A percentile compares a stretch with the other conserved stretches of the same genome.
These are phyloP conservation scores for Nakazawaea peltata DNA, from an alignment of 805 yeast species.

Conservation along the genomic window DNA sequence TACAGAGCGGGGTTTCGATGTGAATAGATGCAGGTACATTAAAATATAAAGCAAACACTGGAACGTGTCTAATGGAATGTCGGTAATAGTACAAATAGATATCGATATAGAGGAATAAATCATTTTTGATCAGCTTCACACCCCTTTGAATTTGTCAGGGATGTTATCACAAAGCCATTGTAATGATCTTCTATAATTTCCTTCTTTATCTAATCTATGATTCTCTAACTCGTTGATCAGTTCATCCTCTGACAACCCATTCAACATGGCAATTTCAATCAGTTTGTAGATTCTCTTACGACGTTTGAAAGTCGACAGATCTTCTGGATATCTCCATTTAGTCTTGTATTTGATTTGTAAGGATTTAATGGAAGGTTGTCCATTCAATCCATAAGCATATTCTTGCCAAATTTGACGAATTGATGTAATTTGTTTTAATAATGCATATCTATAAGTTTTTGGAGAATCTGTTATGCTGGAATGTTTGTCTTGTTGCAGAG, in stretches of 20 bases:
- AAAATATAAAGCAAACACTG: too few species aligned
- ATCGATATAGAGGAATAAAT: too few species aligned
- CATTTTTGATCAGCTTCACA: too few species aligned
- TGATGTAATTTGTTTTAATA: constrained; percentile 19
- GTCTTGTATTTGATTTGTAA: constrained; percentile 42
- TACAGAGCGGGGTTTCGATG: too few species aligned
- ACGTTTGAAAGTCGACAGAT: constrained; percentile 43
- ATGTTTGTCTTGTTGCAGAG: neutral
- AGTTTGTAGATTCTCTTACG: constrained; percentile 48
- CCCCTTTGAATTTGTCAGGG: constrained; percentile 18
- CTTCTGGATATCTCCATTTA: constrained; percentile 47
- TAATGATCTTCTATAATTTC: constrained; percentile 22
- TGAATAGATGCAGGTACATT: too few species aligned
- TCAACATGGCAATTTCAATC: constrained; percentile 28
- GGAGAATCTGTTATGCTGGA: too few species aligned
- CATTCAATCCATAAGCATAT: constrained; percentile 41
- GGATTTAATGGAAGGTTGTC: constrained; percentile 42
- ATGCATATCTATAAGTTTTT: constrained; percentile 4
- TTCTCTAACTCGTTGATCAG: constrained; percentile 26
- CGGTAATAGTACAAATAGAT: too few species aligned
- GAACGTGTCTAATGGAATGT: too few species aligned
- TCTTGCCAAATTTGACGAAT: constrained; percentile 51
- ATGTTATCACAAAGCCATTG: constrained; percentile 24
- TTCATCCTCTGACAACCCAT: constrained; percentile 24
- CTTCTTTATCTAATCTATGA: constrained; percentile 21